Evolutionary conservation across 1,284 basidiomycete genomes (phyloP), one percentile per base, ranked within the genome.

Genomic region (Neonothopanus nambi): DNA sequence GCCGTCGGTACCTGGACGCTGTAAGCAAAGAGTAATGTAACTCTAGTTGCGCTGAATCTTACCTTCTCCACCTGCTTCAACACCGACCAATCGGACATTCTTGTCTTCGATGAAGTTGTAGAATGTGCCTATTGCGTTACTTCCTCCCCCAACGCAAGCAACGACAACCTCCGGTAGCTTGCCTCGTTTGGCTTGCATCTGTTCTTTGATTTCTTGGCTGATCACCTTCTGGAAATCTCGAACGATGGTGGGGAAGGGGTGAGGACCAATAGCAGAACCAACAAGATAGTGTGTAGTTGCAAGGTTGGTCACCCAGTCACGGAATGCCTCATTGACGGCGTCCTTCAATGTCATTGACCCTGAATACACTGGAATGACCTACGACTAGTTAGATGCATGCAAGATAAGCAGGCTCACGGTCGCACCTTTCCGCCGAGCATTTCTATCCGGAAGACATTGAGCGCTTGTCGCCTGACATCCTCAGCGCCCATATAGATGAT

Each of bases 401-500:
- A n/a, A 24, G 20, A 18, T 18, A 28, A 35, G 20, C 21, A 41
- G 37, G 17, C 23, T 44, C 13, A 35, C 45, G 13, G 8, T 36
- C 40, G 45, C 59, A 90, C 91, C 73, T 90, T 94, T 51, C 84
- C 97, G 53, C 97, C 97, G 28, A 99, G 81, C 95, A 98, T 98
- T 68, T 90, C 87, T 69, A 99, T 99, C 51, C 96, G 83, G 84
- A 98, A 98, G 26, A 98, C 97, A 72, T 99, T 99, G 63, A 99
- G 74, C 13, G 92, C 90, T 72, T 99, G 97, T 39, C 97, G 81
- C 36, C 94, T 82, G 20, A 98, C 95, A 70, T 99, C 97, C 72
- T 98, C 96, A n/a, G 93, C 85, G 51, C 97, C 97, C 96, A 99
- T 99, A 76, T 95, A 99, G 61, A 99, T 81, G 63, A 97, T 75